Evolutionary conservation across 1,139 yeast species (phyloP), one percentile per base, ranked within the genome.

Genomic region (Yamadazyma siamensis): DNA sequence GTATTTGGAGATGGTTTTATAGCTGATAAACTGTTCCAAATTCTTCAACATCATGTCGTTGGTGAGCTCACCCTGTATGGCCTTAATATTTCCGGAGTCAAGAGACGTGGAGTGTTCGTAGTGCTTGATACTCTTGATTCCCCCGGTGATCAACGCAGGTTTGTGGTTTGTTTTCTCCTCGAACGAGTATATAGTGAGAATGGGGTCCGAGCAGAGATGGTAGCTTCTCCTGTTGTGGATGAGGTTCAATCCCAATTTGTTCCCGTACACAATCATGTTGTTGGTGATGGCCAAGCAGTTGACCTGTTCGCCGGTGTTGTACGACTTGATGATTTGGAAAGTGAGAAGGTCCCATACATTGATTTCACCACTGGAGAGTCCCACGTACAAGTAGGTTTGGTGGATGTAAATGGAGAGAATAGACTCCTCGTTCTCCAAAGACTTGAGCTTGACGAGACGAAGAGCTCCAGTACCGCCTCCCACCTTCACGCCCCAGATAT

Each of bases 341-440:
- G 96, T 87, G 32, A 80, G 75, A 32, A 88, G 61, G 47, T 89
- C 96, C 91, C 95, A 86, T 7, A 85, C 79, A 37, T 80, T 81
- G 11, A 88, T 71, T 18, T 67, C 63, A 9, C 95, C 94, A 36
- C 77, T 77, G 2, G 80, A 68, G 24, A 86, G 58, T 0, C 96
- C 96, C 43, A 87, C 85, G 50, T 86, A 88, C 6, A 88, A 53
- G 42, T 80, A 81, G 12, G 84, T 74, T 29, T 74, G 81, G 27
- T 71, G 64, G 11, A 75, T 61, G 6, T 79, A 65, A 64, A 86
- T 72, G 0, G 94, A 80, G 22, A 86, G 59, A 6, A 87, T 77
- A 4, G 86, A 74, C 23, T 79, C 86, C 3, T 77, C 78, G 44
- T 84, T 82, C 29, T 78, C 80, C 28, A 87, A 56, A 7, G 73